A percentile compares a stretch with the other conserved stretches of the same genome.
Conservation (phyloP, 1,284 basidiomycete species). For the Moesziomyces sp. region DNA sequence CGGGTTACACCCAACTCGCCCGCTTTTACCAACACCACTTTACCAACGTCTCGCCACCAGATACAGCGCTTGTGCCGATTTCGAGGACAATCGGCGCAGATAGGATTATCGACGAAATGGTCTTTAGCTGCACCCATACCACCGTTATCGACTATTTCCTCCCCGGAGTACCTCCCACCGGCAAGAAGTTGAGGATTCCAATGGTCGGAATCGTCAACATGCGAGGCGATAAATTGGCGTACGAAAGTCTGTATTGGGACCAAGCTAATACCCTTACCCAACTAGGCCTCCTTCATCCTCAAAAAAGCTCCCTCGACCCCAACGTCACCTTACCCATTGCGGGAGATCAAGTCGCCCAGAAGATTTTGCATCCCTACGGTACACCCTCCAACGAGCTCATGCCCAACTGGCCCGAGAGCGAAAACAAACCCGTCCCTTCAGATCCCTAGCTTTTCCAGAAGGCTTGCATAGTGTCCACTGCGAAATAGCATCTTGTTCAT, state of each 20-base stretch:
- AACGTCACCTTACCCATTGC: slow-evolving; percentile 21
- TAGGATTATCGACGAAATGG: slow-evolving; percentile 42
- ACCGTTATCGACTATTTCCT: slow-evolving; percentile 39
- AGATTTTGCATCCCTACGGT: slow-evolving; percentile 39
- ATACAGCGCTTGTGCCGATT: slow-evolving; percentile 21
- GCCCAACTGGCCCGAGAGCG: slow-evolving; percentile 37
- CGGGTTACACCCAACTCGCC: slow-evolving; percentile 18
- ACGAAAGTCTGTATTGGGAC: slow-evolving; percentile 42
- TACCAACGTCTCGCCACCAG: slow-evolving; percentile 21
- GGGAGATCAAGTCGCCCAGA: slow-evolving; percentile 32
- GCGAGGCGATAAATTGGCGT: slow-evolving; percentile 38
- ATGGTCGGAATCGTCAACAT: slow-evolving; percentile 43
- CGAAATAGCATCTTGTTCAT: background rate
- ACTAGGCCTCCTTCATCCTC: slow-evolving; percentile 17
- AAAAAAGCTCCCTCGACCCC: slow-evolving; percentile 10
- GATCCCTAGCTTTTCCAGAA: background rate
- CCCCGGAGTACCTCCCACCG: slow-evolving; percentile 29
- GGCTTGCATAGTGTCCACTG: background rate
- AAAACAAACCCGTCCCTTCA: slow-evolving; percentile 11
- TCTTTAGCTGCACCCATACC: slow-evolving; percentile 35
- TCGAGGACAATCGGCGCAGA: slow-evolving; percentile 26
- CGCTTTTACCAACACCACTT: slow-evolving; percentile 41
- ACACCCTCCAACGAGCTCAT: slow-evolving; percentile 27
- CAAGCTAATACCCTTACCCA: slow-evolving; percentile 33
- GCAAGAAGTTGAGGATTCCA: slow-evolving; percentile 23